These are phyloP conservation scores for Paecilomyces variotii DNA, from an alignment of 2,329 filamentous ascomycete species.

Conservation along the genomic window DNA sequence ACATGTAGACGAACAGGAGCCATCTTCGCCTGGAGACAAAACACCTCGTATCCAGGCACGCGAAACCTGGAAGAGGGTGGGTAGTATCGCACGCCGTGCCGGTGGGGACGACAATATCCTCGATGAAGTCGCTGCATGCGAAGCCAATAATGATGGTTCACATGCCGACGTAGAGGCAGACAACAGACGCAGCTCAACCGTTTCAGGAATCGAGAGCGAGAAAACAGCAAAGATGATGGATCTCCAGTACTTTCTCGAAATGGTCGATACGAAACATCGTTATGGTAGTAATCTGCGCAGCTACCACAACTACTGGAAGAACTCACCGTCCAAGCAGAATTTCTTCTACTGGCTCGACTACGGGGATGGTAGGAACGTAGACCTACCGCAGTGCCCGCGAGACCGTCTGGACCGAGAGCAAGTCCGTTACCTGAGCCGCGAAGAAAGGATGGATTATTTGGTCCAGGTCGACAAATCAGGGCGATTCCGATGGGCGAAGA, in stretches of 20 bases:
- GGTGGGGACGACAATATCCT: slow-evolving; percentile 54
- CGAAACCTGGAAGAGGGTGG: slow-evolving; percentile 67
- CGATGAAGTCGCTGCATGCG: slow-evolving; percentile 42
- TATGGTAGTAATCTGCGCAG: slow-evolving; percentile 75
- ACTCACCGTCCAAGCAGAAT: slow-evolving; percentile 67
- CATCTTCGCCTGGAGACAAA: slow-evolving; percentile 2
- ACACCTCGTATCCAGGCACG: slow-evolving; percentile 41
- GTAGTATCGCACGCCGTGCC: slow-evolving; percentile 62
- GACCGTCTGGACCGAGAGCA: slow-evolving; percentile 68
- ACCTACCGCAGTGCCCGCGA: slow-evolving; percentile 64
- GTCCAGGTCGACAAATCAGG: slow-evolving; percentile 68
- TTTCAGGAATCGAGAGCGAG: slow-evolving; percentile 18
- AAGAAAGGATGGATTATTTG: slow-evolving; percentile 74
- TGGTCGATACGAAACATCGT: slow-evolving; percentile 79
- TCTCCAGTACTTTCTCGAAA: slow-evolving; percentile 74
- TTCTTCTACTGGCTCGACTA: slow-evolving; percentile 93
- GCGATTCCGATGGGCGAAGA: slow-evolving; percentile 79
- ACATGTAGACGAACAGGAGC: slow-evolving; percentile 3
- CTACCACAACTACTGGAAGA: slow-evolving; percentile 82
- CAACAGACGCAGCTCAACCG: slow-evolving; percentile 8
- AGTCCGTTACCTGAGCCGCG: slow-evolving; percentile 73
- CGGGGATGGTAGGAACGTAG: slow-evolving; percentile 63
- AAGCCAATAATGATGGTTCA: slow-evolving; percentile 16
- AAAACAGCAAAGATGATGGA: slow-evolving; percentile 66
- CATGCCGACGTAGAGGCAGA: slow-evolving; percentile 7